Base-by-base conservation (phyloP, 306 rosid species). In the Glycine soja region DNA sequence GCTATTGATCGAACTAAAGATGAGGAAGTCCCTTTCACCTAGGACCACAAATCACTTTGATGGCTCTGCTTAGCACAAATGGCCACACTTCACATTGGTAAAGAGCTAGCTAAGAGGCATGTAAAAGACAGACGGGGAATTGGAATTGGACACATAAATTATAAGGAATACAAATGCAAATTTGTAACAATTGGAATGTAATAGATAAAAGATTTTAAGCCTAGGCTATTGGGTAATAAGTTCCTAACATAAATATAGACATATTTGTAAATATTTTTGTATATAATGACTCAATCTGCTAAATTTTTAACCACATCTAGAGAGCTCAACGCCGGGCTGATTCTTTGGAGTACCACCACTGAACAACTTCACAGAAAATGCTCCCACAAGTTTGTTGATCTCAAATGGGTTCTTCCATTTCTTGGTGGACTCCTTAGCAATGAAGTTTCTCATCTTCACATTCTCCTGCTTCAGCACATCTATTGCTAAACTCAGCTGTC, bases 391-490 rank as follows among this genome's bases (percentile, higher is more conserved):
- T 71, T 83, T 89, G 88, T 76, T 89, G 75, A 89, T 80, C 85
- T 87, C 96, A 45, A 84, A 90, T 48, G 90, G 90, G 4, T 77
- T 66, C 83, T 58, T 85, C 81, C 78, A 79, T 85, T 87, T 91
- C 68, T 83, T 86, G 5, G 72, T 34, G 18, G 78, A 83, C 30
- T 86, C 89, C 78, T 70, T 83, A 7, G 88, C 80, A 73, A 88
- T 53, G 79, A 69, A 82, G 78, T 76, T 86, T 74, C 85, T 92
- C 84, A 92, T 90, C 83, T 74, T 80, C 46, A 78, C 79, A 82
- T 92, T 94, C 76, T 92, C 97, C 70, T 92, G 87, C 84, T 89
- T 92, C 76, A 92, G 83, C 82, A 92, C 0, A 86, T 90, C 89
- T 48, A 94, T 82, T 4, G 98, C 91, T 10, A 88, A 57, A 78